Evolutionary conservation across 768 basidiomycete species (phyloP), one percentile per base, ranked within the genome.

Genomic region (Pleurotus citrinopileatus): DNA sequence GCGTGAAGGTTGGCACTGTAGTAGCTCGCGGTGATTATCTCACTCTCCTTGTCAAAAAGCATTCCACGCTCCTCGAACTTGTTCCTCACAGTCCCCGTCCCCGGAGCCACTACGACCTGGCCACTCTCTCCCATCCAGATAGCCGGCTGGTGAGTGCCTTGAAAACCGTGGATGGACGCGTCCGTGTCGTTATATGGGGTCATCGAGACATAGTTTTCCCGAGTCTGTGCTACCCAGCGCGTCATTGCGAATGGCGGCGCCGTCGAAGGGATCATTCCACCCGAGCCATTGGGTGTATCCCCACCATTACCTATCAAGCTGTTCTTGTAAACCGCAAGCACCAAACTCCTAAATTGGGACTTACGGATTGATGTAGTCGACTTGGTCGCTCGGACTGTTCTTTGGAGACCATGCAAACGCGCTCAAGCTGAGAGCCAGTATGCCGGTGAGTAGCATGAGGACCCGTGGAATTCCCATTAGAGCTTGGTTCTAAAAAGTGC

Each of bases 61-160:
- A 83, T 69, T 1, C 78, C 82, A 6, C 83, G 74, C 20, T 75
- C 66, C 25, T 77, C 78, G 52, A 85, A 82, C 2, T 60, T 63
- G 15, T 71, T 67, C 45, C 69, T 73, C 4, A 86, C 67, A 13
- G 56, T 42, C 0, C 71, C 67, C 2, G 74, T 67, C 4, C 87
- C 87, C 9, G 88, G 86, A 25, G 77, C 74, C 22, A 90, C 72
- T 3, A 79, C 73, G 2, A 84, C 79, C 43, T 80, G 79, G 0
- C 79, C 88, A 57, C 82, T 87, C 60, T 89, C 88, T 2, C 86
- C 90, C 89, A 93, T 92, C 90, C 89, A 92, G 32, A 93, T 91
- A 0, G 91, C 91, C 9, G 90, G 89, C 59, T 91, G 91, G 52
- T 89, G 83, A 3, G 90, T 91, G 3, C 80, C 89, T 43, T 87